Evolutionary conservation across 2,329 filamentous ascomycete species (phyloP).

Genomic region (Passalora sequoiae): DNA sequence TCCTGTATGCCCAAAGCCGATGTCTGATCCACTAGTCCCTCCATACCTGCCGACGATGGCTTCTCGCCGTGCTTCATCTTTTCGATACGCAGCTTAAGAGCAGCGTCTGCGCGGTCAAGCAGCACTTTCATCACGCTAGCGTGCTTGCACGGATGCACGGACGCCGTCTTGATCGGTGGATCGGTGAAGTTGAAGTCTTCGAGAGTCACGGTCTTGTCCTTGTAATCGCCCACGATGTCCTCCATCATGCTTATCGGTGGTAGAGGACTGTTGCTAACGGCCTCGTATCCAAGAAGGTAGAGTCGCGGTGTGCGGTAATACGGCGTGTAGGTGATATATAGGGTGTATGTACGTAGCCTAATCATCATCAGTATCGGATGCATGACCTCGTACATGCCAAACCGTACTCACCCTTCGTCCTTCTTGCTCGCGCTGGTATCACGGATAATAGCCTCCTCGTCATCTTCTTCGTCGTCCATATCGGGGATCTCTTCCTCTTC

Average conservation of each 20-base stretch:
- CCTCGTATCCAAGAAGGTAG: slow-evolving; percentile 90
- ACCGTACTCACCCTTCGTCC: slow-evolving; percentile 52
- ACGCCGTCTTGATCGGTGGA: slow-evolving; percentile 89
- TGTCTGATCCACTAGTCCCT: slow-evolving; percentile 79
- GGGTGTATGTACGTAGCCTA: slow-evolving; percentile 79
- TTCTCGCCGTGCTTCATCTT: slow-evolving; percentile 60
- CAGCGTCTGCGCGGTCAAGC: slow-evolving; percentile 89
- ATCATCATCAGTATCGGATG: no score
- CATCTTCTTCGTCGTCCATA: slow-evolving; percentile 95
- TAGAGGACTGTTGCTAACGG: slow-evolving; percentile 56
- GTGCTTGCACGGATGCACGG: slow-evolving; percentile 94
- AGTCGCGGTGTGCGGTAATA: slow-evolving; percentile 95
- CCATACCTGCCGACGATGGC: slow-evolving; percentile 60
- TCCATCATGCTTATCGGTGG: slow-evolving; percentile 88
- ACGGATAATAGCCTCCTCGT: slow-evolving; percentile 90
- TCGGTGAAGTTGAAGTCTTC: slow-evolving; percentile 97
- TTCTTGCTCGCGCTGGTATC: slow-evolving; percentile 52
- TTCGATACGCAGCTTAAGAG: slow-evolving; percentile 79
- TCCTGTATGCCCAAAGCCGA: slow-evolving; percentile 53
- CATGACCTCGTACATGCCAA: no score
- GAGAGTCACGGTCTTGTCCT: slow-evolving; percentile 96
- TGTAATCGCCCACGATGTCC: slow-evolving; percentile 93
- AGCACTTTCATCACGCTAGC: slow-evolving; percentile 97
- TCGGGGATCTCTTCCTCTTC: slow-evolving; percentile 85
- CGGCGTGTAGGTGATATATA: slow-evolving; percentile 96